Conservation (phyloP, 1,284 basidiomycete species). For the Nidula niveotomentosa region DNA sequence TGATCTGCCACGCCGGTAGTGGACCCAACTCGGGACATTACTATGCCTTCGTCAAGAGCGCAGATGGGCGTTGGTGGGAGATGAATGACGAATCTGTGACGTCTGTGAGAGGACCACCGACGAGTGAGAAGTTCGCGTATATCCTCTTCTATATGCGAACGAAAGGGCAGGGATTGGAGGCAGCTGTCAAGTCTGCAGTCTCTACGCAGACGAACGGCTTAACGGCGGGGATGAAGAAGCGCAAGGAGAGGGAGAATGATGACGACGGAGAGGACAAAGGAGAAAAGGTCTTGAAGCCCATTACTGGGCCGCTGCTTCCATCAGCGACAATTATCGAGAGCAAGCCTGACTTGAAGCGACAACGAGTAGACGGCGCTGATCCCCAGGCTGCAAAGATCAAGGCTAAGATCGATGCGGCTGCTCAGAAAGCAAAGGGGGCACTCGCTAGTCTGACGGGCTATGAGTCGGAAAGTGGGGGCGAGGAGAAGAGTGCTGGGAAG, state of each 20-base stretch:
- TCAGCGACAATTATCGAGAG: slow-evolving; percentile 27
- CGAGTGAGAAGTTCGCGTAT: slow-evolving; percentile 83
- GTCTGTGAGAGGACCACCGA: slow-evolving; percentile 38
- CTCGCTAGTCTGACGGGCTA: slow-evolving; percentile 54
- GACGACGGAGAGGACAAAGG: slow-evolving; percentile 50
- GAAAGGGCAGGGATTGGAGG: slow-evolving; percentile 69
- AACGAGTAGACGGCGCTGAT: slow-evolving; percentile 34
- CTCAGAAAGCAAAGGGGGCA: slow-evolving; percentile 34
- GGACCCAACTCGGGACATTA: slow-evolving; percentile 98
- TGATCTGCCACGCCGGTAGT: slow-evolving; percentile 91
- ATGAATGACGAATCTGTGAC: slow-evolving; percentile 92
- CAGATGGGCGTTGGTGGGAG: slow-evolving; percentile 79
- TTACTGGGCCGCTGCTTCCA: slow-evolving; percentile 69
- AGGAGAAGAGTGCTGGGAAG: slow-evolving; percentile 17
- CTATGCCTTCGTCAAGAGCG: slow-evolving; percentile 82
- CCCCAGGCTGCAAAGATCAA: slow-evolving; percentile 62
- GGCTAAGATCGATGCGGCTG: slow-evolving; percentile 53
- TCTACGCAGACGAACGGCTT: slow-evolving; percentile 32
- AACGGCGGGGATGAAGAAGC: slow-evolving; percentile 63
- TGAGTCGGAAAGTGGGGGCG: slow-evolving; percentile 44
- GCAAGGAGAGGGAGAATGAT: slow-evolving; percentile 42
- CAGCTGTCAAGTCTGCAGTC: slow-evolving; percentile 42
- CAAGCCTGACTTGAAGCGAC: slow-evolving; percentile 20
- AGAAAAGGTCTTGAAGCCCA: slow-evolving; percentile 44
- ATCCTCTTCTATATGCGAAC: slow-evolving; percentile 90